These are phyloP conservation scores for Leersia perrieri DNA, from an alignment of 176 grass and related monocot species.

Conservation along the genomic window DNA sequence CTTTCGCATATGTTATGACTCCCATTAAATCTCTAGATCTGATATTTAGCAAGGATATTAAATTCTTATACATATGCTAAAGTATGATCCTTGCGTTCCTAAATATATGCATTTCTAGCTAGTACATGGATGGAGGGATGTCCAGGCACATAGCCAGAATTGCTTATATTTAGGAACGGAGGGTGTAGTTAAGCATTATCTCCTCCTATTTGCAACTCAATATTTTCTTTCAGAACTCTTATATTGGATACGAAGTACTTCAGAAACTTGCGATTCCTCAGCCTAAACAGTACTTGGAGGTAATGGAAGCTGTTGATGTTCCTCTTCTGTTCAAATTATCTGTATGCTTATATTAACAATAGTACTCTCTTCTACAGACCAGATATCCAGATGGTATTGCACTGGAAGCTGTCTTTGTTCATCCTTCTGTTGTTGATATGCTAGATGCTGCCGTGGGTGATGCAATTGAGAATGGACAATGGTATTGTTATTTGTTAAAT, in stretches of 20 bases:
- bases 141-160: too few species aligned
- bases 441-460: constrained; percentile 90
- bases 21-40: neutral
- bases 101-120: too few species aligned
- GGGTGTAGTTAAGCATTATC: constrained; percentile 20
- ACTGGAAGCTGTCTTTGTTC: constrained; percentile 92
- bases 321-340: constrained; percentile 1
- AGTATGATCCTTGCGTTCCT: too few species aligned
- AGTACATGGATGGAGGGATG: too few species aligned
- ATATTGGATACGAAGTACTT: constrained; percentile 90
- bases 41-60: constrained; percentile 13
- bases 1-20: neutral
- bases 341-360: constrained; percentile 16
- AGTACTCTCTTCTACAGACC: constrained; percentile 47
- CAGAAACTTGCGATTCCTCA: constrained; percentile 92
- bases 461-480: constrained; percentile 76
- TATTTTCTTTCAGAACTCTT: constrained; percentile 76
- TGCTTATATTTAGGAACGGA: too few species aligned
- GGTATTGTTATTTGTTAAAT: constrained; percentile 50
- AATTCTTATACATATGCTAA: constrained; percentile 13
- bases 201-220: constrained; percentile 21
- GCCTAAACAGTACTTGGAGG: constrained; percentile 95
- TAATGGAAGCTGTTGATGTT: constrained; percentile 41
- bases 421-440: constrained; percentile 88
- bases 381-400: constrained; percentile 95